These are phyloP conservation scores for Arabidopsis lyrata DNA, from an alignment of 441 rosid species.

Conservation along the genomic window DNA sequence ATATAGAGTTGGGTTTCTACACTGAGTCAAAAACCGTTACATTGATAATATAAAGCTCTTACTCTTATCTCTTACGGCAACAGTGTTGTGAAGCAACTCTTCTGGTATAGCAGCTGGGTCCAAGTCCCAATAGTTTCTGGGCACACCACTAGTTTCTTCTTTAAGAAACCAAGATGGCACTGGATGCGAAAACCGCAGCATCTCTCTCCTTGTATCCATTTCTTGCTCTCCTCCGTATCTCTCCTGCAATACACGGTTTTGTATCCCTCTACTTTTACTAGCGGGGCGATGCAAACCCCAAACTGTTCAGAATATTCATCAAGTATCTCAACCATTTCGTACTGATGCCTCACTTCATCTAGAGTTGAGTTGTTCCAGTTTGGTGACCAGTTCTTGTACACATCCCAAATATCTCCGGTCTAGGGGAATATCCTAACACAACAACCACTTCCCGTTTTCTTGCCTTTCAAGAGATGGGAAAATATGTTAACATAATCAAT, in stretches of 20 bases:
- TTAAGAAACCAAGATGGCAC: constrained; percentile 91
- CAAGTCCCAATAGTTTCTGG: constrained; percentile 88
- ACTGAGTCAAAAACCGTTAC: constrained; percentile 40
- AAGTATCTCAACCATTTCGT: constrained; percentile 99
- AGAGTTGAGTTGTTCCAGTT: constrained; percentile 88
- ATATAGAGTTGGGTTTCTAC: constrained; percentile 57
- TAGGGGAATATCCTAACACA: constrained; percentile 92
- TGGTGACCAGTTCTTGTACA: constrained; percentile 88
- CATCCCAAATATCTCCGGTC: constrained; percentile 90
- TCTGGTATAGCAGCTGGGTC: constrained; percentile 99
- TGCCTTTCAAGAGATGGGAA: constrained; percentile 84
- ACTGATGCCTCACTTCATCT: constrained; percentile 79
- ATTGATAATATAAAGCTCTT: constrained; percentile 29
- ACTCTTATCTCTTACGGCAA: constrained; percentile 48
- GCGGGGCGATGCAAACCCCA: constrained; percentile 78
- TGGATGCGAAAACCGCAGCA: constrained; percentile 90
- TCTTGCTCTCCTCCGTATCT: constrained; percentile 55
- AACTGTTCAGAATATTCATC: constrained; percentile 89
- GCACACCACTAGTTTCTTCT: constrained; percentile 62
- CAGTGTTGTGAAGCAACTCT: constrained; percentile 71
- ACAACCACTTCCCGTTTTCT: constrained; percentile 96
- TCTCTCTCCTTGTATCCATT: constrained; percentile 90
- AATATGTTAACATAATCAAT: constrained; percentile 92
- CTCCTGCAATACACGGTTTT: constrained; percentile 88
- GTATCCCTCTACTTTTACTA: constrained; percentile 74